Evolutionary conservation across 2,329 filamentous ascomycete genomes (phyloP), one percentile per base, ranked within the genome.

Genomic region (Colletotrichum kahawae): DNA sequence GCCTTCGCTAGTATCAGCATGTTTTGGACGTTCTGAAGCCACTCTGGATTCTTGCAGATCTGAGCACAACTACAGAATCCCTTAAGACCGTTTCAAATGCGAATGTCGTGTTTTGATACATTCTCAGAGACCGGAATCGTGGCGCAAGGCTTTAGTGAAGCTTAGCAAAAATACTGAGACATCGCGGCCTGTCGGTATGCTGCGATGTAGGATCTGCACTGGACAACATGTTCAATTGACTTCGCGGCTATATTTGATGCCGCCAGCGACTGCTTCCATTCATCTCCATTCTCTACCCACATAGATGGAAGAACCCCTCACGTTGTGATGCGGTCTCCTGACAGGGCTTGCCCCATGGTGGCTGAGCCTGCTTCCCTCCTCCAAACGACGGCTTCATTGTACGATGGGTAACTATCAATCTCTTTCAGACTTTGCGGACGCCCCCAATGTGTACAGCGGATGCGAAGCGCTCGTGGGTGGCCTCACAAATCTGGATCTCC

Each of bases 331-430:
- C 18, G 12, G n/a, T 51, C 43, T 51, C 6, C 38, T n/a, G 38
- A n/a, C 18, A 48, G 5, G n/a, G 43, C n/a, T 51, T 51, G 43
- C 2, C 43, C 43, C 5, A 13, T 21, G 10, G 7, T 48, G 38
- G 0, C 38, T 12, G 43, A 0, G 0, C 18, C 18, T 0, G 0
- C 43, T 0, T 48, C 0, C 43, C 43, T 1, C 21, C 43, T 13
- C 0, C 43, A 51, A 51, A 51, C 10, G n/a, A 0, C n/a, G 43
- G 43, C 43, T n/a, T 51, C 0, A 51, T 24, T 51, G 10, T n/a
- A 0, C 43, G n/a, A 51, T 51, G 43, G 43, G 43, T 21, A 51
- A 13, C 10, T 51, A n/a, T 7, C n/a, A n/a, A 13, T 21, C n/a
- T n/a, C 4, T 27, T 27, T 27, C 24, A 27, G 6, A 21, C 43